Evolutionary conservation across 805 yeast genomes (phyloP).

Genomic region (Wickerhamomyces chambardii): DNA sequence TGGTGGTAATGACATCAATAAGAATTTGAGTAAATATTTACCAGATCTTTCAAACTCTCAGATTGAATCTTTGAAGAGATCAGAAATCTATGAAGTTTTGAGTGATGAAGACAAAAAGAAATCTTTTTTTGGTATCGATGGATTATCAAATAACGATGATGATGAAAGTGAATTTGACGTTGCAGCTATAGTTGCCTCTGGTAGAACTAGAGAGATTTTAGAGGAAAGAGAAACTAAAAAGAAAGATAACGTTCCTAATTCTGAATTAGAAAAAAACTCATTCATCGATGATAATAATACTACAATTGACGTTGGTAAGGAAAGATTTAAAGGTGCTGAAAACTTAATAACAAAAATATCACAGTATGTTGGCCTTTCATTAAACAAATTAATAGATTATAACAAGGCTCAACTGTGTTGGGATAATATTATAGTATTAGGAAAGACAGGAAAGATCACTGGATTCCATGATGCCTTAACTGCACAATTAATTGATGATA

Average conservation of each 20-base stretch:
- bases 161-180: slow-evolving; percentile 80
- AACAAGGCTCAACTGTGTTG: slow-evolving; percentile 73
- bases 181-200: slow-evolving; percentile 81
- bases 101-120: slow-evolving; percentile 54
- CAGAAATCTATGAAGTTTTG: slow-evolving; percentile 73
- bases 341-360: slow-evolving; percentile 48
- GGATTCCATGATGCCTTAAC: slow-evolving; percentile 72
- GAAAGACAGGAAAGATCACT: slow-evolving; percentile 64
- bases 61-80: slow-evolving; percentile 66
- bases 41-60: slow-evolving; percentile 51
- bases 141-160: slow-evolving; percentile 28
- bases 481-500: slow-evolving; percentile 46
- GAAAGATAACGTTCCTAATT: slow-evolving; percentile 37
- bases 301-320: slow-evolving; percentile 69
- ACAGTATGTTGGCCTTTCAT: slow-evolving; percentile 39
- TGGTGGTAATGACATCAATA: slow-evolving; percentile 66
- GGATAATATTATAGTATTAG: slow-evolving; percentile 74
- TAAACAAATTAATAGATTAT: slow-evolving; percentile 54
- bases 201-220: slow-evolving; percentile 60
- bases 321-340: slow-evolving; percentile 76
- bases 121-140: slow-evolving; percentile 54
- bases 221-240: slow-evolving; percentile 50
- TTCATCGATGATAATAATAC: slow-evolving; percentile 56
- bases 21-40: slow-evolving; percentile 37
- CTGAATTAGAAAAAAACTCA: slow-evolving; percentile 62